phyloP scores from a whole-genome alignment of 2,329 filamentous ascomycete species.

The Cercospora zeae-maydis region DNA sequence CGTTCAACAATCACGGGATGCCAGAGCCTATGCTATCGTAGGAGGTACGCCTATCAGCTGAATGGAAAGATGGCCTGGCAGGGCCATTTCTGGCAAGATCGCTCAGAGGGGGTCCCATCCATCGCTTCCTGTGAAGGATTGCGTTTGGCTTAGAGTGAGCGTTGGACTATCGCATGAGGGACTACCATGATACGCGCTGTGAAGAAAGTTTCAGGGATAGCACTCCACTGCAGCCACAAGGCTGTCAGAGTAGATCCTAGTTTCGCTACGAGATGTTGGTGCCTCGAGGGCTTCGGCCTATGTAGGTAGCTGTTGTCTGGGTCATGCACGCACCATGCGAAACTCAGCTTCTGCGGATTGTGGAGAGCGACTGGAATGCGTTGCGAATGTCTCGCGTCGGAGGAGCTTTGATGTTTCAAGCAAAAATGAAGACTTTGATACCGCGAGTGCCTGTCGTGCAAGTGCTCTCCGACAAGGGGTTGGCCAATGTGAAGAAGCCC shows the following conservation, averaged over 20 bases:
- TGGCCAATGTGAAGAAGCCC: background rate
- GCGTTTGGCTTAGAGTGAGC: background rate
- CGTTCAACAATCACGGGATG: background rate
- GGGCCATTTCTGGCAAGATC: constrained; percentile 5
- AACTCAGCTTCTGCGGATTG: constrained; percentile 7
- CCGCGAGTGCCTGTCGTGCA: background rate
- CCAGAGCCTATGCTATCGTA: background rate
- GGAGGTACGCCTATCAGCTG: background rate
- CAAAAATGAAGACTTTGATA: background rate
- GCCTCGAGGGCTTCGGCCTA: background rate
- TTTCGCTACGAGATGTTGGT: background rate
- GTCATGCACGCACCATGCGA: background rate
- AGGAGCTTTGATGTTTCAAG: background rate
- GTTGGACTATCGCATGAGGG: background rate
- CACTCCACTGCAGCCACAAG: background rate
- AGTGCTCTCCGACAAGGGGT: background rate
- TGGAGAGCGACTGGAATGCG: constrained; percentile 2
- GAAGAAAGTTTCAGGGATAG: background rate
- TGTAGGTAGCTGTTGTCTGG: background rate
- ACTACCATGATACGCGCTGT: background rate
- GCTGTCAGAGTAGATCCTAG: background rate
- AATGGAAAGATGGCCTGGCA: background rate
- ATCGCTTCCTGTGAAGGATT: background rate
- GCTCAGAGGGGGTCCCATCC: background rate
- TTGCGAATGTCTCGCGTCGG: background rate